Base-by-base conservation (phyloP, 1,139 yeast genomes). In the Diutina siamensis region DNA sequence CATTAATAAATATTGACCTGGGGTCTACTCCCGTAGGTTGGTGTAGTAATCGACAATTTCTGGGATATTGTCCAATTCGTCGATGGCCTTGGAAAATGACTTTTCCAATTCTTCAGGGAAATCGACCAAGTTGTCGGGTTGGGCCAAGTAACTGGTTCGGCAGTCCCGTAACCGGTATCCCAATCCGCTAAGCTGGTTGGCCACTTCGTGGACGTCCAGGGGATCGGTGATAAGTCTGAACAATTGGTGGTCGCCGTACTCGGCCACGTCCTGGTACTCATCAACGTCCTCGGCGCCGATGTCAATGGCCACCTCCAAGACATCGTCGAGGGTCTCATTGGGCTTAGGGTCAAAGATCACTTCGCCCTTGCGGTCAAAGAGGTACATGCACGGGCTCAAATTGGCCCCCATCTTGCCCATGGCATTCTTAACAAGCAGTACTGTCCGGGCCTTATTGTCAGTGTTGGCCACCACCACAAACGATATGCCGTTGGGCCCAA, bases 401-500 rank as follows among this genome's bases (percentile, higher is more conserved):
- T 80, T 71, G 1, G 94, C 92, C 46, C 76, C 76, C 55, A 68
- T 74, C 55, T 84, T 85, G 44, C 80, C 74, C 62, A 92, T 78
- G 2, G 87, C 83, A 12, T 85, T 78, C 55, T 92, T 78, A 4
- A 92, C 82, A 47, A 74, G 70, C 22, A 85, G 81, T 27, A 88
- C 76, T 0, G 97, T 82, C 47, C 97, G 68, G 48, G 84, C 80
- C 61, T 84, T 86, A 62, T 87, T 92, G 60, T 89, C 97, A 0
- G 97, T 89, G 46, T 80, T 68, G 0, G 95, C 89, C 56, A 86
- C 95, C 8, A 88, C 76, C 4, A 92, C 75, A 46, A 88, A 70
- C 0, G 95, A 87, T 3, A 85, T 86, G 0, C 95, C 96, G 2
- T 89, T 94, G 0, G 97, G 96, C 0, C 94, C 97, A 62, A 88